A percentile compares a stretch with the other conserved stretches of the same genome.
Evolutionary conservation across 257 asterid species (phyloP).

Genomic region (Paulownia fortunei): DNA sequence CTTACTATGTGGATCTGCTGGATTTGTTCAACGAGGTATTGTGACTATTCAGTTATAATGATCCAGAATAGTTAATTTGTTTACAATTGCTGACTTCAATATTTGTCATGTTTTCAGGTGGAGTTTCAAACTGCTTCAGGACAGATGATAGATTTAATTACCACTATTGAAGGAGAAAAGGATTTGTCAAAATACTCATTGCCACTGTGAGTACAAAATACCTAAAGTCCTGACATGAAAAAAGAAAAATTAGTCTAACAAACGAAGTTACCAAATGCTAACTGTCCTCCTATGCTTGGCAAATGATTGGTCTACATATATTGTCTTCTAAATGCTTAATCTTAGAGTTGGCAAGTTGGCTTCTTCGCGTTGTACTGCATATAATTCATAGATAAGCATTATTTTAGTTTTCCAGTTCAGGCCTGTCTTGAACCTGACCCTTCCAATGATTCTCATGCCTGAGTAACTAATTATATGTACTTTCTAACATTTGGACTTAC

Average conservation of each 20-base stretch:
- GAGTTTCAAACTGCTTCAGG: constrained; percentile 84
- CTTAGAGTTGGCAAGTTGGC: background rate
- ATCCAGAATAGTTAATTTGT: constrained; percentile 32
- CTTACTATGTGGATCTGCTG: constrained; percentile 85
- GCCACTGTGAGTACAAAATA: constrained; percentile 71
- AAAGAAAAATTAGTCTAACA: background rate
- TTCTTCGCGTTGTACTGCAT: constrained; percentile 14
- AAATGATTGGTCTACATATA: background rate
- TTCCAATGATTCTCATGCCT: constrained; percentile 8
- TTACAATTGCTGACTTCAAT: constrained; percentile 11
- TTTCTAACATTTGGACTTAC: background rate
- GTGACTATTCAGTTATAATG: constrained; percentile 28
- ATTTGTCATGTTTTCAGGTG: constrained; percentile 29
- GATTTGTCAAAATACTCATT: constrained; percentile 85
- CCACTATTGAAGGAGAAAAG: constrained; percentile 90
- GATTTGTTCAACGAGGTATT: constrained; percentile 95
- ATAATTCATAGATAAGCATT: background rate
- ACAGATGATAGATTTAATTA: constrained; percentile 95
- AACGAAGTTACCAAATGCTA: background rate
- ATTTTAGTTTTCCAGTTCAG: background rate
- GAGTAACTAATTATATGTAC: background rate
- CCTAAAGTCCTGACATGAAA: background rate
- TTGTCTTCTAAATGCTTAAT: background rate
- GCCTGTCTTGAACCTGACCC: constrained; percentile 1
- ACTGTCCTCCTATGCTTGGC: background rate